phyloP scores from a whole-genome alignment of 2,329 filamentous ascomycete species.

The Penicillium griseofulvum region DNA sequence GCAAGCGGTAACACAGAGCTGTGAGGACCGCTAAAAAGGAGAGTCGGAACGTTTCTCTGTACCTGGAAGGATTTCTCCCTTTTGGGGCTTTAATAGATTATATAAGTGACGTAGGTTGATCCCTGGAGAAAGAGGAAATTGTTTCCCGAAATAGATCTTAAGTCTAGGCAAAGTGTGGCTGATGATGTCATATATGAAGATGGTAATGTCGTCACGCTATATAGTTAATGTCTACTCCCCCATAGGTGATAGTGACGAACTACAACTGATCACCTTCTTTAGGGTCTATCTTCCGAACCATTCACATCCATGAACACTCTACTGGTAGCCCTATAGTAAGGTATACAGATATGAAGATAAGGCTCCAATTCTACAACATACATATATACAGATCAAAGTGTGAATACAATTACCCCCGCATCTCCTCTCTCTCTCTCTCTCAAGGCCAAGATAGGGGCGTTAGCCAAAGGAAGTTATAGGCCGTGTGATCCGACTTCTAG shows the following conservation, averaged over 20 bases:
- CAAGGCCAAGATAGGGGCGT: no score
- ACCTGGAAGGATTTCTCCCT: neutral
- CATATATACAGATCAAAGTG: no score
- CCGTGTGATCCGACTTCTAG: neutral
- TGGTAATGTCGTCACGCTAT: neutral
- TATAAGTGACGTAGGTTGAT: neutral
- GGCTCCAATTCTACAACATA: no score
- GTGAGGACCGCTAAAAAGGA: no score
- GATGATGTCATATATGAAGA: neutral
- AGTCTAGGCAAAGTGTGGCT: neutral
- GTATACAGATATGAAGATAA: neutral
- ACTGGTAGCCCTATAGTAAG: neutral
- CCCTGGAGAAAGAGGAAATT: no score
- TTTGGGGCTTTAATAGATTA: no score
- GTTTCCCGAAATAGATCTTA: neutral
- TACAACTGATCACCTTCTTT: neutral
- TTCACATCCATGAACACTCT: neutral
- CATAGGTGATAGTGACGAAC: constrained; percentile 4
- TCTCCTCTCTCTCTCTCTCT: no score
- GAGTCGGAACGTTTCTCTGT: neutral
- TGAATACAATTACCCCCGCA: no score
- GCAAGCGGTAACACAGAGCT: neutral
- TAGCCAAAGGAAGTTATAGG: neutral
- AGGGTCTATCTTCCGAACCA: neutral
- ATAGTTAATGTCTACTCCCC: no score